Base-by-base conservation (phyloP, 75 land plant genomes). In the Larix kaempferi region DNA sequence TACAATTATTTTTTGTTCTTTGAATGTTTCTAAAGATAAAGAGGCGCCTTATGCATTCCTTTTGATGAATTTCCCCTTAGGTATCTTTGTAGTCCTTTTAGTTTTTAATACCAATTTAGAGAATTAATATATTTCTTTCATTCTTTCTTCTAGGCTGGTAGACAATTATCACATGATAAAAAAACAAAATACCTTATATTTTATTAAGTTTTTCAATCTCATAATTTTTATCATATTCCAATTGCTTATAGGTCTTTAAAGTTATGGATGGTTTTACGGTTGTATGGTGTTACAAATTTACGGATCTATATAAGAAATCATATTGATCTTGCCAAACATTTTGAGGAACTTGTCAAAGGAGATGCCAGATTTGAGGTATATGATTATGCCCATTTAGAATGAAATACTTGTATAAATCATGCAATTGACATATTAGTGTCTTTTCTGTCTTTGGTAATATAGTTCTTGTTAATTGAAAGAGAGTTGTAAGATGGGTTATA, bases 211-310 rank as follows among this genome's bases (percentile, higher is more conserved):
- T 19, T n/a, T 21, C 39, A 41, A 41, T 21, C 17, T 39, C 44
- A 69, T 8, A 2, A 5, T 0, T 69, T 21, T 69, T 41, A 10
- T 39, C 44, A 49, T 11, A 49, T 49, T 61, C 5, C 41, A n/a
- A 4, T 37, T 58, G 29, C 19, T 39, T 82, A 59, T 81, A 93
- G 95, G 58, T 91, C 96, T 33, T 63, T 93, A 61, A 93, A 91
- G 79, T 76, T 94, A 54, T 94, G 92, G 94, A 84, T 94, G 92
- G 95, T 94, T 12, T 77, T 94, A 77, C 84, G 97, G 25, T 76
- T 94, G 13, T 92, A 94, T 85, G 97, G 97, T 33, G 55, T 82
- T 71, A 88, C 94, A 78, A 88, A 90, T 33, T 79, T 94, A 59
- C 92, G 84, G 78, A 59, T 66, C 27, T 90, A 92, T 79, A 92